phyloP scores from a whole-genome alignment of 805 yeast species.

The Saccharomycopsis sp. region DNA sequence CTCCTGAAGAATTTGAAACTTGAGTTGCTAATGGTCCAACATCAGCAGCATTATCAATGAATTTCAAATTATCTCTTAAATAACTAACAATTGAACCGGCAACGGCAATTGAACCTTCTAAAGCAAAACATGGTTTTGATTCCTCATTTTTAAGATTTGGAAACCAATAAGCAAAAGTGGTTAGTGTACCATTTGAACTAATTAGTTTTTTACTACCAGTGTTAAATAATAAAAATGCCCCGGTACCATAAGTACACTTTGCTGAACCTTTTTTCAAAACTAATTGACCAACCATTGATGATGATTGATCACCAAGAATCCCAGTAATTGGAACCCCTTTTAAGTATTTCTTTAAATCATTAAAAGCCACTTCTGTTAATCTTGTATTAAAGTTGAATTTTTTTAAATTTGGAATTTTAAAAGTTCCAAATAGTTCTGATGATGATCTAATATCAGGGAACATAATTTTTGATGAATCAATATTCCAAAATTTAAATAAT shows the following conservation, averaged over 20 bases:
- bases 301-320: constrained; percentile 89
- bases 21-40: constrained; percentile 83
- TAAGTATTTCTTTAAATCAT: constrained; percentile 35
- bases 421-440: constrained; percentile 67
- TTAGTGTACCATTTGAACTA: constrained; percentile 71
- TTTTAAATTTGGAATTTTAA: constrained; percentile 49
- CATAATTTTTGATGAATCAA: constrained; percentile 53
- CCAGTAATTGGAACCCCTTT: constrained; percentile 72
- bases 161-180: constrained; percentile 88
- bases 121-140: constrained; percentile 67
- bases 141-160: constrained; percentile 44
- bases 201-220: constrained; percentile 67
- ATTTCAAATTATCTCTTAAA: constrained; percentile 81
- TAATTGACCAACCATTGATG: constrained; percentile 87
- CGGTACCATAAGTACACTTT: constrained; percentile 95
- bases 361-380: constrained; percentile 42
- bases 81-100: constrained; percentile 93
- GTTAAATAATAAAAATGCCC: constrained; percentile 82
- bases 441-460: constrained; percentile 74
- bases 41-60: constrained; percentile 74
- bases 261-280: constrained; percentile 80
- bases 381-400: constrained; percentile 40
- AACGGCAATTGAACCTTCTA: constrained; percentile 94
- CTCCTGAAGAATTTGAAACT: constrained; percentile 79
- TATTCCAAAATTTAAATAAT: constrained; percentile 68